phyloP scores from a whole-genome alignment of 345 rosid species.

The Cardiospermum halicacabum region DNA sequence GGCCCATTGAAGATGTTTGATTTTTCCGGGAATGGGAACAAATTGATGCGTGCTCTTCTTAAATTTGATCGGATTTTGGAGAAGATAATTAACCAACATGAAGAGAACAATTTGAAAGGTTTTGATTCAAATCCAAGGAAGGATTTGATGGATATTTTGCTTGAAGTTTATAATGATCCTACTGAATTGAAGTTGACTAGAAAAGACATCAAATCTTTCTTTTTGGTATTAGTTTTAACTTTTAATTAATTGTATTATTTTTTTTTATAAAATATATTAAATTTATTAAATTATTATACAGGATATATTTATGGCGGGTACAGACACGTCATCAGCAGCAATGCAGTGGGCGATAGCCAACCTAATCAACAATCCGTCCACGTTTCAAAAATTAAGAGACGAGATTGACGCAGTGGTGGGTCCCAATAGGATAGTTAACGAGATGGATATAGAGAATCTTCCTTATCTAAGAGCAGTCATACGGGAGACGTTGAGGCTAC shows the following conservation, averaged over 20 bases:
- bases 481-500: constrained; percentile 39
- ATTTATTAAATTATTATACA: constrained; percentile 1
- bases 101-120: constrained; percentile 25
- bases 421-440: constrained; percentile 28
- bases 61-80: constrained; percentile 48
- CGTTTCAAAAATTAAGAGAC: constrained; percentile 30
- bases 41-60: constrained; percentile 33
- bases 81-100: constrained; percentile 51
- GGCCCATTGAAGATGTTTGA: constrained; percentile 61
- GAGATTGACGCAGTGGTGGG: constrained; percentile 36
- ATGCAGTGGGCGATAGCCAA: constrained; percentile 57
- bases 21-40: constrained; percentile 54
- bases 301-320: constrained; percentile 45
- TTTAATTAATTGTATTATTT: too few species aligned
- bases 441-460: constrained; percentile 37
- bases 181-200: constrained; percentile 52
- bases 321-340: constrained; percentile 38
- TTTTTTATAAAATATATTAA: too few species aligned
- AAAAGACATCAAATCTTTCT: constrained; percentile 58
- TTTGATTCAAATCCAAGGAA: constrained; percentile 15
- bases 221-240: constrained; percentile 36
- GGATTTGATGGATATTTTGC: constrained; percentile 41
- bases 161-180: constrained; percentile 37
- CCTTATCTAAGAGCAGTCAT: constrained; percentile 43
- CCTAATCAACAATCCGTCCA: constrained; percentile 35